Percentiles rank a stretch among this genome's conserved stretches.
Evolutionary conservation across 805 yeast genomes (phyloP).

Genomic region (Cyberlindnera samutprakarnensis): DNA sequence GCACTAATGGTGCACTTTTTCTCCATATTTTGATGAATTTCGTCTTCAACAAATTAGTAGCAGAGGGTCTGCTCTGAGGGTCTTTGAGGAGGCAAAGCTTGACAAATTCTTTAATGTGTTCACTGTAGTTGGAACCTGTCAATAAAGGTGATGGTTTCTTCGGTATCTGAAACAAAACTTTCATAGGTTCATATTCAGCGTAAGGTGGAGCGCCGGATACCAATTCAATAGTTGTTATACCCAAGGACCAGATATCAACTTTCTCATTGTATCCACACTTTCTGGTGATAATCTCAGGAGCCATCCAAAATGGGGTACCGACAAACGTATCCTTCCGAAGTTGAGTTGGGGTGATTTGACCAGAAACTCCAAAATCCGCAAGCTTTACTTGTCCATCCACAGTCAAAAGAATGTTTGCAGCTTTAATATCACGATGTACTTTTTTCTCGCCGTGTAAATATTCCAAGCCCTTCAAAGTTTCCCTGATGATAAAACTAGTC

Average conservation of each 20-base stretch:
- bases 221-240: conserved; percentile 85
- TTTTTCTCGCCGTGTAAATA: conserved; percentile 71
- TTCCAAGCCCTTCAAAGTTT: conserved; percentile 59
- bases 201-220: conserved; percentile 79
- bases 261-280: conserved; percentile 67
- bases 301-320: conserved; percentile 99
- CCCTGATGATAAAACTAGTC: conserved; percentile 54
- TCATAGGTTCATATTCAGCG: conserved; percentile 65
- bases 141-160: conserved; percentile 54
- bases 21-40: conserved; percentile 38
- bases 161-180: conserved; percentile 67
- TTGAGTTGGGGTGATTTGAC: conserved; percentile 62
- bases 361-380: conserved; percentile 93
- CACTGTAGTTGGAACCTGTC: conserved; percentile 35
- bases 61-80: conserved; percentile 59
- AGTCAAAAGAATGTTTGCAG: conserved; percentile 80
- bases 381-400: conserved; percentile 63
- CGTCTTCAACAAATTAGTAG: conserved; percentile 44
- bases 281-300: conserved; percentile 82
- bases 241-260: conserved; percentile 95
- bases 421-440: conserved; percentile 86
- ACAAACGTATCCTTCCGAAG: conserved; percentile 69
- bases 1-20: conserved; percentile 24
- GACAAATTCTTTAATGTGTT: conserved; percentile 47
- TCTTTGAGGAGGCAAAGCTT: conserved; percentile 58